These are phyloP conservation scores for Xylaria bambusicola DNA, from an alignment of 495 filamentous ascomycete genomes.

Conservation along the genomic window DNA sequence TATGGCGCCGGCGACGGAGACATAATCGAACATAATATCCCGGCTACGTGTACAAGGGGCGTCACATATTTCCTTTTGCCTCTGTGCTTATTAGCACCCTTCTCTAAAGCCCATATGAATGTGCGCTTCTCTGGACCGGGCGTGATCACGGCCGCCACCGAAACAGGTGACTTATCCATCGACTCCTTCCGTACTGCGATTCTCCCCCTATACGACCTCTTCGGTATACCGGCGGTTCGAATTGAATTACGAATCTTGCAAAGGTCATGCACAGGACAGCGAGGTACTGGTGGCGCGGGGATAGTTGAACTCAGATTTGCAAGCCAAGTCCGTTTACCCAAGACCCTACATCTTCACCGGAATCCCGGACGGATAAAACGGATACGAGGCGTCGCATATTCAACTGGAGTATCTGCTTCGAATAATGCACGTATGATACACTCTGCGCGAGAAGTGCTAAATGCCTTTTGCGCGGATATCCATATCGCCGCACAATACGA, in stretches of 20 bases:
- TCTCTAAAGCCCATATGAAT: conserved; percentile 84
- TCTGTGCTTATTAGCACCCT: conserved; percentile 87
- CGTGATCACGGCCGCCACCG: conserved; percentile 86
- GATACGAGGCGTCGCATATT: conserved; percentile 90
- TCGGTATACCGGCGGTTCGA: conserved; percentile 77
- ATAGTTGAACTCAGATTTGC: conserved; percentile 90
- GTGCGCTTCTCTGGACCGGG: conserved; percentile 87
- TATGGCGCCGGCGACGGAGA: conserved; percentile 65
- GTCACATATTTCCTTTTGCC: conserved; percentile 92
- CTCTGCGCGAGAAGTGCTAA: conserved; percentile 81
- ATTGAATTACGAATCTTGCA: conserved; percentile 84
- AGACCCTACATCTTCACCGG: conserved; percentile 86
- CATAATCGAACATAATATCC: conserved; percentile 75
- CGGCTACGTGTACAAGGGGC: conserved; percentile 71
- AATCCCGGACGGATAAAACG: conserved; percentile 80
- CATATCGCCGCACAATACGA: conserved; percentile 70
- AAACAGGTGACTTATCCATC: conserved; percentile 78
- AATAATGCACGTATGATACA: conserved; percentile 98
- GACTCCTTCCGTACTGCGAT: conserved; percentile 94
- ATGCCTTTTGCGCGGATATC: conserved; percentile 80
- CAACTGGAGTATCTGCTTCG: conserved; percentile 81
- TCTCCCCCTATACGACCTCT: conserved; percentile 83
- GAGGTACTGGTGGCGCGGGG: conserved; percentile 79
- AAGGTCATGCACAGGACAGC: conserved; percentile 71
- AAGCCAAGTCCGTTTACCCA: conserved; percentile 87